Conservation (phyloP, 495 filamentous ascomycete species). For the Aspergillus heteromorphus region DNA sequence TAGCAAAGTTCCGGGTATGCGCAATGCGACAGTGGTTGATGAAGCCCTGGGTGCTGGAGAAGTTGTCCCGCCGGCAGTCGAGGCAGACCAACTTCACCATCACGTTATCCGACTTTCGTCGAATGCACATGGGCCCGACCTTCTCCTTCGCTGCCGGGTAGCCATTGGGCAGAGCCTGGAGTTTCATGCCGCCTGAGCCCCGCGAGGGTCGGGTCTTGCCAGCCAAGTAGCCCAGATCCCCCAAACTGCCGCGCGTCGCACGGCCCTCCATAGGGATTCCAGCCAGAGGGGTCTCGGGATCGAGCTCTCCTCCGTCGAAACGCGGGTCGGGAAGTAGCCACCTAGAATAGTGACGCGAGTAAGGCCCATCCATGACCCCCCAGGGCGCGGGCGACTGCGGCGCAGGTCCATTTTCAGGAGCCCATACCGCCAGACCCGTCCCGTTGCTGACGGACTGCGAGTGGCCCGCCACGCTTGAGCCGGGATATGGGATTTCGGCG, state of each 20-base stretch:
- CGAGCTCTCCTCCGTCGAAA: constrained; percentile 66
- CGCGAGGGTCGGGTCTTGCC: constrained; percentile 60
- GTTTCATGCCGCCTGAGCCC: constrained; percentile 52
- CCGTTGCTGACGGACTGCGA: constrained; percentile 63
- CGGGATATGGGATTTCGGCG: constrained; percentile 81
- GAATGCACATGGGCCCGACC: constrained; percentile 54
- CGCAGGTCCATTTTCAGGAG: constrained; percentile 51
- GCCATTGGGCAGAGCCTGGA: constrained; percentile 67
- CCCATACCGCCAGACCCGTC: constrained; percentile 59
- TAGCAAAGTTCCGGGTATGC: constrained; percentile 83
- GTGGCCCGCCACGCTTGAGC: constrained; percentile 55
- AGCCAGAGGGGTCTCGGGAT: constrained; percentile 24
- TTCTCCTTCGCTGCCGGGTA: constrained; percentile 67
- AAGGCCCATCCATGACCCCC: constrained; percentile 86
- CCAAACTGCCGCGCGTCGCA: constrained; percentile 66
- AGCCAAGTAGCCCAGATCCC: constrained; percentile 48
- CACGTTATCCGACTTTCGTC: constrained; percentile 54
- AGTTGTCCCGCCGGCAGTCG: constrained; percentile 82
- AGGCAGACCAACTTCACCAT: constrained; percentile 80
- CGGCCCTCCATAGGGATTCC: constrained; percentile 49
- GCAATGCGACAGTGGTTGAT: constrained; percentile 98
- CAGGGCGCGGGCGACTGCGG: constrained; percentile 70
- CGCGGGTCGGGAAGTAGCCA: constrained; percentile 87
- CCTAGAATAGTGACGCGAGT: constrained; percentile 85
- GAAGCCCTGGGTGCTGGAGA: constrained; percentile 93